phyloP scores from a whole-genome alignment of 345 rosid species.

The Mercurialis annua region DNA sequence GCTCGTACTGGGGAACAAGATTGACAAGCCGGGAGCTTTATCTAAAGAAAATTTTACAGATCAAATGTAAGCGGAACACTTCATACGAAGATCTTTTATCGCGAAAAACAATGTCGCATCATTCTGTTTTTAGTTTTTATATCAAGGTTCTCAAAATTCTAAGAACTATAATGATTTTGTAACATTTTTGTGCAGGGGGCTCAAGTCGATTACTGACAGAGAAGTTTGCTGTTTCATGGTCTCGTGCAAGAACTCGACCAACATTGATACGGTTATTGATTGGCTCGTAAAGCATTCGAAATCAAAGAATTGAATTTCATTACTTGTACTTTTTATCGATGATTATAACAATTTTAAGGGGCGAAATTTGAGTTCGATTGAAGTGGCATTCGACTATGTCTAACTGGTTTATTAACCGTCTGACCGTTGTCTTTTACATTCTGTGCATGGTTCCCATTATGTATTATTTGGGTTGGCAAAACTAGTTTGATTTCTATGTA shows the following conservation, averaged over 20 bases:
- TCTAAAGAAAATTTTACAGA: conserved; percentile 51
- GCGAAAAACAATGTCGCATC: background rate
- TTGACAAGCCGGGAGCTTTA: conserved; percentile 61
- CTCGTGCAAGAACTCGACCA: conserved; percentile 73
- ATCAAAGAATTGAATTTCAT: conserved; percentile 45
- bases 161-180: background rate
- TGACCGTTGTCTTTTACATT: conserved; percentile 13
- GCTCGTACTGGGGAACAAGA: conserved; percentile 70
- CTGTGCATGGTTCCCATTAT: conserved; percentile 10
- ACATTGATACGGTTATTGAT: conserved; percentile 62
- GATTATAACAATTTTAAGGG: background rate
- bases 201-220: conserved; percentile 49
- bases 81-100: background rate
- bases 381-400: conserved; percentile 13
- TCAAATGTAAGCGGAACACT: conserved; percentile 43
- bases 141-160: background rate
- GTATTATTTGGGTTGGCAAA: conserved; percentile 13
- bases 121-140: background rate
- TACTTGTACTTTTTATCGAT: conserved; percentile 8
- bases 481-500: conserved; percentile 30
- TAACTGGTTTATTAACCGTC: conserved; percentile 17
- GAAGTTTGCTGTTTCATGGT: conserved; percentile 71
- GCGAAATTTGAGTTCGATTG: conserved; percentile 10
- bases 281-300: conserved; percentile 77
- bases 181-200: conserved; percentile 42